Evolutionary conservation across 305 asterid genomes (phyloP), one percentile per base, ranked within the genome.

Genomic region (Fraxinus platypoda): DNA sequence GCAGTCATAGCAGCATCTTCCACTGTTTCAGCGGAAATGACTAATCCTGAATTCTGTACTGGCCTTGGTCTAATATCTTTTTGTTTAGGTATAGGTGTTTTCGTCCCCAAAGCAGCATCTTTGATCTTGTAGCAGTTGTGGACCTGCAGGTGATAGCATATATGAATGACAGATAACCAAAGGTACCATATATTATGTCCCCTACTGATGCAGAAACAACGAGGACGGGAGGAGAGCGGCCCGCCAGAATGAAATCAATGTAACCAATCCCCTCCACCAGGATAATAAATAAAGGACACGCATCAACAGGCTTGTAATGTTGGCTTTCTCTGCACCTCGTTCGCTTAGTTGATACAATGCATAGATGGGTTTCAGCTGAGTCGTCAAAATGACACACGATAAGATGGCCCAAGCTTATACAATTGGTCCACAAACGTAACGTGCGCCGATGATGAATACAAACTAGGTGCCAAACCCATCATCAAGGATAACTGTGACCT

Each of bases 1-100:
- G 93, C 90, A 66, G 41, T 76, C 77, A 77, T 70, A 78, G 90
- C 86, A 66, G 90, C 91, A 11, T 88, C 91, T 81, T 89, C 90
- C 30, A 83, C 25, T 66, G 87, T 86, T 84, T 86, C 84, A 26
- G 74, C n/a, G 8, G 84, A 62, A 85, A 84, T 79, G 80, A 68
- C 82, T 82, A 28, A 71, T 71, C 80, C 73, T 68, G 86, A 26
- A 81, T 54, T 80, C 5, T 76, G 87, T 21, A 43, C 78, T 66
- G 88, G 90, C 80, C 80, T 83, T 74, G 86, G 81, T 83, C 72
- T 79, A 75, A 73, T 82, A 59, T 81, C 83, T 21, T 75, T 87
- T 34, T 83, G 89, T 82, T 90, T 86, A 19, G 87, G 88, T n/a
- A 59, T 28, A 30, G 88, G 71, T 43, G 78, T 75, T 78, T 85